Evolutionary conservation across 495 filamentous ascomycete genomes (phyloP).

Genomic region (Neurospora intermedia): DNA sequence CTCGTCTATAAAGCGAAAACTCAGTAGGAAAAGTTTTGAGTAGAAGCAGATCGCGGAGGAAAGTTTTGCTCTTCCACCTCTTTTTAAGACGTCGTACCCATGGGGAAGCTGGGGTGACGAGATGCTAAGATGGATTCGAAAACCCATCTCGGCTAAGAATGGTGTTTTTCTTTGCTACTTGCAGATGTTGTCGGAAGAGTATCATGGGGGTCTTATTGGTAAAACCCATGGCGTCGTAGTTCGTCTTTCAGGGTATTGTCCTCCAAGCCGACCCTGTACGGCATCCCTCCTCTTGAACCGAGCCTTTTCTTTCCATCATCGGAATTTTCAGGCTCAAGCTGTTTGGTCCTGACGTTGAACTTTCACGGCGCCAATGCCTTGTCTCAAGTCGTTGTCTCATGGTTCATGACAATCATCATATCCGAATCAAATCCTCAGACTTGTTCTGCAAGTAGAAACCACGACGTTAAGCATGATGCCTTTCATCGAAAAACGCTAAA

Average conservation of each 20-base stretch:
- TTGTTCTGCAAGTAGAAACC: constrained; percentile 10
- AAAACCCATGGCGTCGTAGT: neutral
- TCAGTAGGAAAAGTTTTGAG: constrained; percentile 23
- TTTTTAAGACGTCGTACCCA: constrained; percentile 64
- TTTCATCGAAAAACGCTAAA: neutral
- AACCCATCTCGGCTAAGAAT: neutral
- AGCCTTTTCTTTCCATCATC: neutral
- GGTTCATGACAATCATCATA: neutral
- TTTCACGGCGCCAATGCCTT: neutral
- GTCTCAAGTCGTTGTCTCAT: neutral
- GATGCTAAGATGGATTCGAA: constrained; percentile 55
- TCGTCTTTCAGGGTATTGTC: neutral
- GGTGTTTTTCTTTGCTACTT: neutral
- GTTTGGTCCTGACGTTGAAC: neutral
- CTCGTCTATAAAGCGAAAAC: constrained; percentile 39
- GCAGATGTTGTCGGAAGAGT: neutral
- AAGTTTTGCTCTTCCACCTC: constrained; percentile 54
- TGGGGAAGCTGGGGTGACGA: constrained; percentile 45
- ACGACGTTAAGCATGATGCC: neutral
- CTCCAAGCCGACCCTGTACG: neutral
- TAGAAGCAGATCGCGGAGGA: constrained; percentile 40
- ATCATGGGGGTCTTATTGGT: neutral
- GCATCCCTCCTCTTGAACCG: neutral
- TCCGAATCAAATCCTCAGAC: neutral
- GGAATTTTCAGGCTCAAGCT: neutral